Evolutionary conservation across 495 filamentous ascomycete genomes (phyloP), one percentile per base, ranked within the genome.

Genomic region (Penicillium riverlandense): DNA sequence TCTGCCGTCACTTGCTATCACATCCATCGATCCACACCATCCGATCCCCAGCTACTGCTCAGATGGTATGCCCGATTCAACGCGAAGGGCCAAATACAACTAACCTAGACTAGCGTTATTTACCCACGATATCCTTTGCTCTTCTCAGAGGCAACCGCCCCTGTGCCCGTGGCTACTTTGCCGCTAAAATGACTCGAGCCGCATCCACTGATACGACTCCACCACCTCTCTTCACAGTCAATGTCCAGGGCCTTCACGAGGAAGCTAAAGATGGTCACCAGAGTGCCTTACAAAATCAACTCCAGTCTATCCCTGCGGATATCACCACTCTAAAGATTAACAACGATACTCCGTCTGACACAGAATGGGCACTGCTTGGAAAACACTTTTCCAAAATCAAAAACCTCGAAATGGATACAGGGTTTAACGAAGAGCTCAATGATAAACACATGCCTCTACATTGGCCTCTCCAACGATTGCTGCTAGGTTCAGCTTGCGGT

Each of bases 331-430:
- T 64, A 1, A 27, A 22, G 2, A 49, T 64, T 8, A 42, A 49
- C 7, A 38, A 52, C 12, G 48, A 57, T 27, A 52, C 51, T 0
- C 60, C 57, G 0, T 58, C 57, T 1, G 30, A 52, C 32, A 30
- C 30, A 1, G 60, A 63, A 38, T 61, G 60, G 55, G 35, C 28
- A 1, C 38, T 63, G 8, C 55, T 61, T 15, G 35, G 54, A 9
- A 29, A 45, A 14, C 55, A 61, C 45, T 61, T 63, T 34, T 28
- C 40, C 15, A 31, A 16, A 9, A 41, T 57, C 10, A 36, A 49
- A 10, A 35, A 48, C 15, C 45, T 58, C 6, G 38, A 49, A 22
- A 13, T 58, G 11, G 29, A 42, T 2, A 47, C 33, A n/a, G 55
- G 54, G 0, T 54, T 43, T 29, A 41, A 57, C n/a, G 59, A 60